Conservation (phyloP, 768 basidiomycete genomes). For the Leccinum uliginosum region DNA sequence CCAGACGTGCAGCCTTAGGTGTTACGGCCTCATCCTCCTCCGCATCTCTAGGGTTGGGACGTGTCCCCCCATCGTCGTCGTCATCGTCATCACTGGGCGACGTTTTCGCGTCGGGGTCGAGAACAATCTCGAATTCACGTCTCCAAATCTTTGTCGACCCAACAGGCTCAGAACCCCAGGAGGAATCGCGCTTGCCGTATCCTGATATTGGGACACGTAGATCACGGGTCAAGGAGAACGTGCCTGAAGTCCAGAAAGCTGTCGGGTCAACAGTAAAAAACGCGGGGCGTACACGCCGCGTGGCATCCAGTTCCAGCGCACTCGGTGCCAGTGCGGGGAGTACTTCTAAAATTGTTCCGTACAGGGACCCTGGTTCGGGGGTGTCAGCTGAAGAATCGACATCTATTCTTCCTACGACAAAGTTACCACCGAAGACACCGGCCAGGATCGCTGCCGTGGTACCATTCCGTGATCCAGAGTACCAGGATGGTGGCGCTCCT, state of each 20-base stretch:
- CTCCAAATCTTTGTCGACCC: slow-evolving; percentile 75
- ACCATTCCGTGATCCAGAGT: slow-evolving; percentile 38
- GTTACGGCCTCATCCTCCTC: slow-evolving; percentile 38
- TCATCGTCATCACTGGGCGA: slow-evolving; percentile 24
- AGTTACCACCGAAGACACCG: slow-evolving; percentile 32
- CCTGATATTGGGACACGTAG: slow-evolving; percentile 75
- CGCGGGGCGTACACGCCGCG: slow-evolving; percentile 51
- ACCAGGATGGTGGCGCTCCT: slow-evolving; percentile 28
- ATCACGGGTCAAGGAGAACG: slow-evolving; percentile 74
- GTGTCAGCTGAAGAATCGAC: slow-evolving; percentile 25
- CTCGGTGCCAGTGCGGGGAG: slow-evolving; percentile 17
- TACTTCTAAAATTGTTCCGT: slow-evolving; percentile 59
- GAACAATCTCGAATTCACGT: slow-evolving; percentile 48
- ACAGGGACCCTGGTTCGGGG: slow-evolving; percentile 55
- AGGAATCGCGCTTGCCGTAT: slow-evolving; percentile 48
- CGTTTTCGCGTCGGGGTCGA: slow-evolving; percentile 29
- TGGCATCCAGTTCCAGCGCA: slow-evolving; percentile 36
- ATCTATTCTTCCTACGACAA: slow-evolving; percentile 31
- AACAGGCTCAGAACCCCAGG: slow-evolving; percentile 44
- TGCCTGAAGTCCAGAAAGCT: slow-evolving; percentile 64
- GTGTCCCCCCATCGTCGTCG: background rate
- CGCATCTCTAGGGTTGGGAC: slow-evolving; percentile 14
- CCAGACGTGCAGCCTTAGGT: slow-evolving; percentile 44
- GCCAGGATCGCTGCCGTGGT: slow-evolving; percentile 31
- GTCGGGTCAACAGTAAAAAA: slow-evolving; percentile 64